Evolutionary conservation across 805 yeast genomes (phyloP), one percentile per base, ranked within the genome.

Genomic region (Candida silvatica): DNA sequence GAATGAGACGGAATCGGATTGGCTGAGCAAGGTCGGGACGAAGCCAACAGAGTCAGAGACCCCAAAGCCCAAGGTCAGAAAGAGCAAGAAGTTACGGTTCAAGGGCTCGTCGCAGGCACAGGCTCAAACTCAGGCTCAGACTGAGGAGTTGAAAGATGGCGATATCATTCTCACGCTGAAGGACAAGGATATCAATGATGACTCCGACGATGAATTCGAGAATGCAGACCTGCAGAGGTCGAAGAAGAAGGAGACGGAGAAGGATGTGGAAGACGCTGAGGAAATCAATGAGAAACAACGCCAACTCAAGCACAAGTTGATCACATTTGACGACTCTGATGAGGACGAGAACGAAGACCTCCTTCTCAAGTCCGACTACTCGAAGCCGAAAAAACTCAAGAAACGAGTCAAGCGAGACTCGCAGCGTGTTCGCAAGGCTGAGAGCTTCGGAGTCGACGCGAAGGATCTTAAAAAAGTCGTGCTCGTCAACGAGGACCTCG

Each of bases 161-260:
- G 61, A 64, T 5, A 71, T 63, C 1, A 60, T 80, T 3, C 56
- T 82, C 34, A 80, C 87, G 0, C 58, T 81, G 33, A 67, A 73
- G 32, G 84, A 77, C 42, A 44, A 51, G n/a, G 53, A 56, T 17
- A 40, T 70, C 12, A 42, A 63, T 12, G 64, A 50, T 25, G 63
- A 46, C 22, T 27, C 29, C 14, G 69, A 59, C 2, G 60, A 56
- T 17, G 59, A 54, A 42, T 59, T 77, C 20, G 62, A 52, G 20
- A 64, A 73, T 34, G 69, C 64, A n/a, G 52, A 45, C 23, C 36
- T 54, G 28, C 45, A 46, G n/a, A 20, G 44, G 27, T 39, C 34
- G 3, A 41, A 39, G 22, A 41, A 35, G 7, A 30, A n/a, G 37
- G 25, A 11, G 39, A 35, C 16, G 31, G n/a, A 6, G 6, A 28